Conservation (phyloP, 129 eudicot species). For the Helichrysum umbraculigerum region DNA sequence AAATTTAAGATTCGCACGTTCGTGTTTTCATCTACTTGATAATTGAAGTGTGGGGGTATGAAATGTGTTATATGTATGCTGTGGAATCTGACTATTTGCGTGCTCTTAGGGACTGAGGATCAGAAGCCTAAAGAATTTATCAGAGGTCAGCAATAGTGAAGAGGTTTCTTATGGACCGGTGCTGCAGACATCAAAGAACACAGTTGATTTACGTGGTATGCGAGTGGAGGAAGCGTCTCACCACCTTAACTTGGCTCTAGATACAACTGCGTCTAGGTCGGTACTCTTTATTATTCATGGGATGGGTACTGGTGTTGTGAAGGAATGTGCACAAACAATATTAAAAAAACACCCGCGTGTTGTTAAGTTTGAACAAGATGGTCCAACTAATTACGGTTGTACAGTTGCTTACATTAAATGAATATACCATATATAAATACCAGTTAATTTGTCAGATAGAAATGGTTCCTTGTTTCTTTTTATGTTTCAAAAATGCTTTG, state of each 20-base stretch:
- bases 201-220: constrained; percentile 82
- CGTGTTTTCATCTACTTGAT: too few relatives aligned
- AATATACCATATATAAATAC: constrained; percentile 22
- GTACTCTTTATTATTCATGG: constrained; percentile 83
- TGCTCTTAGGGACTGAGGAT: constrained; percentile 44
- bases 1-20: too few relatives aligned
- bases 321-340: constrained; percentile 56
- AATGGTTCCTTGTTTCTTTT: neutral
- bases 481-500: neutral
- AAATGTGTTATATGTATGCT: neutral
- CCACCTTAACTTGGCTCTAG: constrained; percentile 59
- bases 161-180: constrained; percentile 54
- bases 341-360: constrained; percentile 70
- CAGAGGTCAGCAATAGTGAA: constrained; percentile 32
- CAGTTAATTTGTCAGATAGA: neutral
- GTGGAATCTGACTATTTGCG: neutral
- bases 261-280: constrained; percentile 54
- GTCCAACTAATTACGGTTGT: constrained; percentile 88
- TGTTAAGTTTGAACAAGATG: constrained; percentile 85
- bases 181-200: constrained; percentile 76
- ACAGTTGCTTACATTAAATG: constrained; percentile 81
- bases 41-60: neutral
- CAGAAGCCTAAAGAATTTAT: constrained; percentile 39
- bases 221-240: constrained; percentile 78
- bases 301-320: constrained; percentile 83